These are phyloP conservation scores for Cicer cuneatum DNA, from an alignment of 306 rosid species.

Conservation along the genomic window DNA sequence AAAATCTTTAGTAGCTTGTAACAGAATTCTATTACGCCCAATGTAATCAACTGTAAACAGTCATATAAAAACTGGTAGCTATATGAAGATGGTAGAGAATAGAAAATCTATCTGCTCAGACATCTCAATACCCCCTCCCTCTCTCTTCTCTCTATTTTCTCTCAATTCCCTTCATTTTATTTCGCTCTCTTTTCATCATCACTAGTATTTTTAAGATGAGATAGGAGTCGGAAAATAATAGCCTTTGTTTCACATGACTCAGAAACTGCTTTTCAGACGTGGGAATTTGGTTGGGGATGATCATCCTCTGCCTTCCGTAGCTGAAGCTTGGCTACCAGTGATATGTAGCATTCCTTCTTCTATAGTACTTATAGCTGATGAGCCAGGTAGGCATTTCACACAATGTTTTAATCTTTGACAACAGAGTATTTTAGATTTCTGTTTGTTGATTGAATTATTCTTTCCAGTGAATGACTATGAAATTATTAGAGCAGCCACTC, in stretches of 20 bases:
- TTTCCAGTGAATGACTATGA: constrained; percentile 66
- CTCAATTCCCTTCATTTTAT: neutral
- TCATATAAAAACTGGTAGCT: neutral
- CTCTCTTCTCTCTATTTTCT: neutral
- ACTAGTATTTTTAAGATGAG: constrained; percentile 25
- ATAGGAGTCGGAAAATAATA: constrained; percentile 17
- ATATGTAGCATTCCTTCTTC: constrained; percentile 73
- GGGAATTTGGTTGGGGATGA: constrained; percentile 92
- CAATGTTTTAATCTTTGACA: constrained; percentile 33
- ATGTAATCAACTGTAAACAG: constrained; percentile 18
- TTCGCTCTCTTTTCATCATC: neutral
- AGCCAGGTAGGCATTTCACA: constrained; percentile 62
- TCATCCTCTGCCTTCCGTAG: constrained; percentile 81
- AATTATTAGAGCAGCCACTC: constrained; percentile 65
- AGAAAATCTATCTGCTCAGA: constrained; percentile 4
- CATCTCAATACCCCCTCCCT: neutral
- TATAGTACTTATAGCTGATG: constrained; percentile 79
- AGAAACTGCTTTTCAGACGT: constrained; percentile 74
- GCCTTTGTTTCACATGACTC: constrained; percentile 54
- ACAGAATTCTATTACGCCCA: neutral
- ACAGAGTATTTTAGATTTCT: constrained; percentile 29
- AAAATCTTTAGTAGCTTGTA: constrained; percentile 16
- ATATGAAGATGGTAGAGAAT: constrained; percentile 28
- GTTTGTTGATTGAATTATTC: constrained; percentile 43
- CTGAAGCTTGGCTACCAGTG: constrained; percentile 60